phyloP scores from a whole-genome alignment of 176 grass and related monocot species.

The Guadua angustifolia region DNA sequence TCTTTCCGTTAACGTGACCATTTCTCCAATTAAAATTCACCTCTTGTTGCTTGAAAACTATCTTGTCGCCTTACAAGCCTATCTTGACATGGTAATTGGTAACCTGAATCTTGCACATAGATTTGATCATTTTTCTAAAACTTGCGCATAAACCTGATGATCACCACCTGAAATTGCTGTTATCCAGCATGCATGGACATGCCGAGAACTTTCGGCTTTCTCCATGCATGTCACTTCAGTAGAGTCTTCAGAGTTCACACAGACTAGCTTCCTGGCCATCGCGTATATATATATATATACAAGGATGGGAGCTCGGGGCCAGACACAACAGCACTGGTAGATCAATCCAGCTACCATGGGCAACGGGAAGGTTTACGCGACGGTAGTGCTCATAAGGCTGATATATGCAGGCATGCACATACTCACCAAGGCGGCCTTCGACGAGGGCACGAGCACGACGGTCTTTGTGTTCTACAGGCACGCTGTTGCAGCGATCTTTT shows the following conservation, averaged over 20 bases:
- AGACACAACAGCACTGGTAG: constrained; percentile 4
- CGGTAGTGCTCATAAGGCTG: constrained; percentile 59
- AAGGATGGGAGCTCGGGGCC: background rate
- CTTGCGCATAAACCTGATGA: constrained; percentile 8
- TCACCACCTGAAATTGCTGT: constrained; percentile 32
- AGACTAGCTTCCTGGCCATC: constrained; percentile 2
- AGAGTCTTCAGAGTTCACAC: constrained; percentile 38
- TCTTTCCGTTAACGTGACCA: constrained; percentile 15
- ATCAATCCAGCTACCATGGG: constrained; percentile 39
- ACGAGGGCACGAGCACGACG: constrained; percentile 62
- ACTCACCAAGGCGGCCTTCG: constrained; percentile 70
- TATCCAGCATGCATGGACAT: constrained; percentile 41
- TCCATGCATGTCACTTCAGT: constrained; percentile 26
- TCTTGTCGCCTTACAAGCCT: constrained; percentile 32
- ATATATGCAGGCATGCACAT: constrained; percentile 72
- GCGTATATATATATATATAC: constrained; percentile 38
- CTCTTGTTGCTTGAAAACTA: constrained; percentile 20
- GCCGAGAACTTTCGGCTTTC: constrained; percentile 43
- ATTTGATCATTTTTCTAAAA: background rate
- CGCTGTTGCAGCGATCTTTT: constrained; percentile 56
- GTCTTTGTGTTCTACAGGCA: constrained; percentile 77
- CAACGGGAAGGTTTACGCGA: constrained; percentile 54
- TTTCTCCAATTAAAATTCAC: constrained; percentile 30
- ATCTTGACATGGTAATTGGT: background rate
- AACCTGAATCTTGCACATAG: background rate